phyloP scores from a whole-genome alignment of 108 stramenopile genomes.

The Nitzschia sp. region DNA sequence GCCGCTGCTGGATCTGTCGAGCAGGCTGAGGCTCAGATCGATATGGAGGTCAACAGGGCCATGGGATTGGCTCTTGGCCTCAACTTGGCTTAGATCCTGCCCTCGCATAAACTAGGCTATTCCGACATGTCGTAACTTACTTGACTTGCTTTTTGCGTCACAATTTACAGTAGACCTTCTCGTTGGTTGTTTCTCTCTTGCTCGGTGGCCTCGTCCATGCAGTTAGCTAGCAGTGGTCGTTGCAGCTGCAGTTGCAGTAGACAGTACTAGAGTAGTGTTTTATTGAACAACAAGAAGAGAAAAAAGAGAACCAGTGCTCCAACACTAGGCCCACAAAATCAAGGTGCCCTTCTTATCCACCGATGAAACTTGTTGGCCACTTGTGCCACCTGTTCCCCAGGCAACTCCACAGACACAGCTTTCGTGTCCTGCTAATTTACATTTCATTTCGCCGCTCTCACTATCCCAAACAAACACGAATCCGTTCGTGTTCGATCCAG shows the following conservation, averaged over 20 bases:
- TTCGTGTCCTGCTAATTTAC: conserved; percentile 48
- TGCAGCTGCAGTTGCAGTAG: no score
- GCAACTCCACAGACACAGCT: conserved; percentile 65
- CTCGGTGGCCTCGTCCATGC: no score
- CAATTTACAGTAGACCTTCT: no score
- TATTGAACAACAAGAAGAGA: no score
- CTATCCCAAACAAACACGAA: conserved; percentile 73
- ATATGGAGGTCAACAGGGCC: conserved; percentile 90
- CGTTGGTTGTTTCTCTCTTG: no score
- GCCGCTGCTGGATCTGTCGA: conserved; percentile 83
- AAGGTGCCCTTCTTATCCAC: conserved; percentile 73
- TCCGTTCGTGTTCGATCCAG: conserved; percentile 63
- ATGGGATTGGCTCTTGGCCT: conserved; percentile 92
- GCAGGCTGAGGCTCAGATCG: conserved; percentile 92
- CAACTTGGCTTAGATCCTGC: conserved; percentile 33
- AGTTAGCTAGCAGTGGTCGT: no score
- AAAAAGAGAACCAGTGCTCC: no score
- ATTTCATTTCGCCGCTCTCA: conserved; percentile 23
- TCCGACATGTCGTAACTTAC: neutral
- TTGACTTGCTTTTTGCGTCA: neutral
- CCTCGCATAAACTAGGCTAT: neutral
- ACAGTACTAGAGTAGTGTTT: no score
- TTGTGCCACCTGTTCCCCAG: conserved; percentile 69
- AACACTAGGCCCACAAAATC: conserved; percentile 59
- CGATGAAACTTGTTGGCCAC: conserved; percentile 77